Evolutionary conservation across 805 yeast genomes (phyloP).

Genomic region (Starmerella cellae): DNA sequence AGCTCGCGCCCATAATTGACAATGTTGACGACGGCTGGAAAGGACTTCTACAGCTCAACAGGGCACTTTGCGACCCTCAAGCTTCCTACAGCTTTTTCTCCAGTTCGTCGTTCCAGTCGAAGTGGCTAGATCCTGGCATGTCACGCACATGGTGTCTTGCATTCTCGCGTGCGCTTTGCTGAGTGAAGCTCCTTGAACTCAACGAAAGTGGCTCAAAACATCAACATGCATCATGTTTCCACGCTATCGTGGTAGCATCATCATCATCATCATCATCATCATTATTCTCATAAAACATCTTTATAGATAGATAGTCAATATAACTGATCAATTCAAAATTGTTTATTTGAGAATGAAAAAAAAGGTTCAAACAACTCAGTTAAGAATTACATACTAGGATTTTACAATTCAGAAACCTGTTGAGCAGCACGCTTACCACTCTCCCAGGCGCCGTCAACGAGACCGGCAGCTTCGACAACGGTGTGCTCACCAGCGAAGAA

Average conservation of each 20-base stretch:
- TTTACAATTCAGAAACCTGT: slow-evolving; percentile 20
- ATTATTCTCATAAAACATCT: too few species aligned
- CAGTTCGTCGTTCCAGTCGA: slow-evolving; percentile 35
- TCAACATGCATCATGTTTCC: background rate
- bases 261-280: background rate
- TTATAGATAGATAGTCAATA: too few species aligned
- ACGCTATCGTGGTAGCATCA: background rate
- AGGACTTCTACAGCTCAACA: slow-evolving; percentile 53
- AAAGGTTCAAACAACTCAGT: too few species aligned
- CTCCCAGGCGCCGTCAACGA: slow-evolving; percentile 78
- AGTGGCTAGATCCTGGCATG: slow-evolving; percentile 63
- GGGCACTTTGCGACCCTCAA: slow-evolving; percentile 55
- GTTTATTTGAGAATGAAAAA: too few species aligned
- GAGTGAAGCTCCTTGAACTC: background rate
- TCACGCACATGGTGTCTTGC: slow-evolving; percentile 73
- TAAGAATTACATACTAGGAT: background rate
- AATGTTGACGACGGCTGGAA: slow-evolving; percentile 47
- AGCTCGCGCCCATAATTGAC: slow-evolving; percentile 32
- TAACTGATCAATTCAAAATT: too few species aligned
- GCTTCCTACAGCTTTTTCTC: slow-evolving; percentile 48
- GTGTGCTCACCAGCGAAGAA: slow-evolving; percentile 88
- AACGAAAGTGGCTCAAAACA: background rate
- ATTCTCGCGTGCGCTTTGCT: slow-evolving; percentile 35
- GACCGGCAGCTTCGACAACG: slow-evolving; percentile 70
- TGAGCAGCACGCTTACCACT: slow-evolving; percentile 51